Evolutionary conservation across 2,329 filamentous ascomycete genomes (phyloP), one percentile per base, ranked within the genome.

Genomic region (Fusarium setosum): DNA sequence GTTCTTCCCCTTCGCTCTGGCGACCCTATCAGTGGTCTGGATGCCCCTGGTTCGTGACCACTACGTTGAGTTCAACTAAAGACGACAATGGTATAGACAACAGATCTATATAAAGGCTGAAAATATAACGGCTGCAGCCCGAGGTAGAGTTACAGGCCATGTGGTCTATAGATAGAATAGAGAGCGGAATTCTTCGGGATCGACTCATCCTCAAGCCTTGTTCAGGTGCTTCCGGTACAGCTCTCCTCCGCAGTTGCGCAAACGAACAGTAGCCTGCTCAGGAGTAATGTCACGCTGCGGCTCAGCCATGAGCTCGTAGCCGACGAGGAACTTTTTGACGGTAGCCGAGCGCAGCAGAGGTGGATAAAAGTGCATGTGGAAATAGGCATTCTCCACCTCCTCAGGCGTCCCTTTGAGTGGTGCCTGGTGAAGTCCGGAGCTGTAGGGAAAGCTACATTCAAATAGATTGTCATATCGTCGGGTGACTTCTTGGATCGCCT

Each of bases 221-320:
- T 69, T 65, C 56, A 77, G 64, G 11, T 68, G 71, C n/a, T 90
- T 93, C 67, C 96, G 88, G 75, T 99, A 98, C 64, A 99, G 80
- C 75, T 93, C 88, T 15, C 94, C 94, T 4, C 89, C 92, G 65
- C 93, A 94, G 58, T 85, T 84, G 67, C 92, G 87, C 60, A 99
- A 81, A 48, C 89, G 88, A 23, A 88, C 89, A 13, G 96, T 92
- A 2, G 96, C 96, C 80, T 98, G 96, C 79, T 99, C 96, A 0
- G 96, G 95, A 0, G 96, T 99, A 72, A 99, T 98, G 76, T 99
- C 96, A 59, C 96, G 88, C 80, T 99, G 96, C n/a, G 96, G 95
- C 81, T 99, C 96, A 2, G 92, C 96, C 88, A 99, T 88, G 80
- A 99, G 86, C 80, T 99, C 96, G 76, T 97, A 98, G 0, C 96